These are phyloP conservation scores for Nakazawaea anatomiae DNA, from an alignment of 805 yeast species.

Conservation along the genomic window DNA sequence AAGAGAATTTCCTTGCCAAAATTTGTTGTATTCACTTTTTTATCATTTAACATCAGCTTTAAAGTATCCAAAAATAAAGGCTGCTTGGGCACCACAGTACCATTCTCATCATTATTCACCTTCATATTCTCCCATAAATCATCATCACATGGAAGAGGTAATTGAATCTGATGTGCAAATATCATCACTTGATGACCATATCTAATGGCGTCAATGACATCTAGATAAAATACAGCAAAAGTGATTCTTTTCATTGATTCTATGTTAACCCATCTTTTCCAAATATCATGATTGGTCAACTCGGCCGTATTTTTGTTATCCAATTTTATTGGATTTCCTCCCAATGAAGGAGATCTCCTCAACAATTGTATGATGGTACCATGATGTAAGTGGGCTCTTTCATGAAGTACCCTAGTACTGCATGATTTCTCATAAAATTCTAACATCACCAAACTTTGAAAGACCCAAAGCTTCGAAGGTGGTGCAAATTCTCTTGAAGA, in stretches of 20 bases:
- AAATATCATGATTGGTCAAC: conserved; percentile 22
- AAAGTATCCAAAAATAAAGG: conserved; percentile 49
- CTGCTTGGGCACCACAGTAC: conserved; percentile 21
- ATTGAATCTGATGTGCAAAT: conserved; percentile 46
- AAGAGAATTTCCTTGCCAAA: conserved; percentile 65
- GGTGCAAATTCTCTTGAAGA: conserved; percentile 68
- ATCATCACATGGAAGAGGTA: conserved; percentile 55
- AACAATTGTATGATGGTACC: conserved; percentile 79
- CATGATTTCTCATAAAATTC: conserved; percentile 78
- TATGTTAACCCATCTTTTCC: conserved; percentile 70
- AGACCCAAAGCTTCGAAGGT: conserved; percentile 70
- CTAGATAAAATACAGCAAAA: conserved; percentile 76
- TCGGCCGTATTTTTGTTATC: conserved; percentile 20
- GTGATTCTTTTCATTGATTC: conserved; percentile 77
- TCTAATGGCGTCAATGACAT: conserved; percentile 70
- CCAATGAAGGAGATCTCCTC: conserved; percentile 69
- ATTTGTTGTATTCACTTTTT: conserved; percentile 38
- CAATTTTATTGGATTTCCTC: conserved; percentile 53
- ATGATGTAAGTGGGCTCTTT: conserved; percentile 79
- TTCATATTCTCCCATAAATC: conserved; percentile 38
- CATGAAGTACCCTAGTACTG: conserved; percentile 64
- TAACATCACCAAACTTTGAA: conserved; percentile 67
- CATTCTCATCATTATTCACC: conserved; percentile 9
- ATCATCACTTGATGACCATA: conserved; percentile 68
- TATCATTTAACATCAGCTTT: conserved; percentile 51